These are phyloP conservation scores for Takakia lepidozioides DNA, from an alignment of 225 moss, liverwort and hornwort species.

Conservation along the genomic window DNA sequence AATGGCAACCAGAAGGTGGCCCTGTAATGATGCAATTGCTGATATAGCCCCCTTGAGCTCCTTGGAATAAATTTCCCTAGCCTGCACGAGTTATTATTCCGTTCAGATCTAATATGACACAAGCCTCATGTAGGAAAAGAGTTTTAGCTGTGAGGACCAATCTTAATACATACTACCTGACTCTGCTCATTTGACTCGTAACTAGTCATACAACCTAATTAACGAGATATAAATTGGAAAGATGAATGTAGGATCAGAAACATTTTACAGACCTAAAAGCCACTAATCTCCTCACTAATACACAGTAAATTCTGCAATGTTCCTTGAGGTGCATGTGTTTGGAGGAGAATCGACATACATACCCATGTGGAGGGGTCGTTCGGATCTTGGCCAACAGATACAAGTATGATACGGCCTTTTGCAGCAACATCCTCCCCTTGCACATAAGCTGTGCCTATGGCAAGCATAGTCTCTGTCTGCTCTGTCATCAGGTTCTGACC, in stretches of 20 bases:
- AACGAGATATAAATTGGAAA: too few relatives aligned
- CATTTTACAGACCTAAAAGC: too few relatives aligned
- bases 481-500: conserved; percentile 54
- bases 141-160: too few relatives aligned
- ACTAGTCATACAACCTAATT: too few relatives aligned
- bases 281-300: too few relatives aligned
- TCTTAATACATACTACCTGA: too few relatives aligned
- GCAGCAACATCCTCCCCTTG: conserved; percentile 98
- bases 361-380: conserved; percentile 54
- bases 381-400: conserved; percentile 70
- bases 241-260: too few relatives aligned
- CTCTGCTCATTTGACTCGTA: too few relatives aligned
- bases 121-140: too few relatives aligned
- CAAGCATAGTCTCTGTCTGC: conserved; percentile 79
- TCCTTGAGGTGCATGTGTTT: too few relatives aligned
- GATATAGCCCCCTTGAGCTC: conserved; percentile 98
- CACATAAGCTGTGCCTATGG: conserved; percentile 89
- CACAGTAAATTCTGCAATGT: too few relatives aligned
- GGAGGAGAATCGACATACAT: background rate
- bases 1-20: conserved; percentile 92
- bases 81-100: conserved; percentile 38
- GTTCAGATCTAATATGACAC: too few relatives aligned
- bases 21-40: conserved; percentile 97
- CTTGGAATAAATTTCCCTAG: conserved; percentile 86
- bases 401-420: conserved; percentile 93